Base-by-base conservation (phyloP, 2,329 filamentous ascomycete genomes). In the Cryphonectria naterciae region DNA sequence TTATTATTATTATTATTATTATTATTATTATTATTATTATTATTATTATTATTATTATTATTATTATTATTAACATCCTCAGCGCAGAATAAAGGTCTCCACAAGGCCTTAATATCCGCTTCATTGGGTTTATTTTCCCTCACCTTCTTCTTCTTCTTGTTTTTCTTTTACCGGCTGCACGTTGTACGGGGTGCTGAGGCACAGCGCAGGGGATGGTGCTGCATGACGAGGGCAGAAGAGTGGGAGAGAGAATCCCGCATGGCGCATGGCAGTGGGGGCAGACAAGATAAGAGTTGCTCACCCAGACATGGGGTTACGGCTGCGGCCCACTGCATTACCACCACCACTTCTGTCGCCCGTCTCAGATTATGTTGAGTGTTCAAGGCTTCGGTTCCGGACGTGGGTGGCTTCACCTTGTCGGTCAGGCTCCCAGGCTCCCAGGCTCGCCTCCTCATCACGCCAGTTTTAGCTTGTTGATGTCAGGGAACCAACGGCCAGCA, bases 251-350 rank as follows among this genome's bases (percentile, higher is more conserved):
- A 52, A 37, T 52, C 37, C 25, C 32, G 32, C 58, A 46, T 71
- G 63, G 66, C 70, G 69, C 63, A 58, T 22, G 67, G 63, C 32
- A 54, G 62, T 46, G 63, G 70, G 70, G 70, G 49, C 25, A 39
- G 17, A 43, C 25, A 69, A 71, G 70, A 71, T 71, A 71, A 71
- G 70, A 65, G 43, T 39, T 22, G 58, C 58, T 61, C 58, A 37
- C 58, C 19, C 54, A 58, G 25, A 25, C n/a, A 28, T 15, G 25
- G 52, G 25, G n/a, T 32, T 32, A 22, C 32, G 15, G 56, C 13
- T 28, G 25, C n/a, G 52, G 52, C n/a, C 52, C 52, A 25, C 52
- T 17, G 25, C 52, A 58, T 58, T 4, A 37, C 35, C 35, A 37
- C 35, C 35, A 37, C 35, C 35, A 37, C 35, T 19, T n/a, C 19